Conservation (phyloP, 208 protist species). For the Leishmania braziliensis region DNA sequence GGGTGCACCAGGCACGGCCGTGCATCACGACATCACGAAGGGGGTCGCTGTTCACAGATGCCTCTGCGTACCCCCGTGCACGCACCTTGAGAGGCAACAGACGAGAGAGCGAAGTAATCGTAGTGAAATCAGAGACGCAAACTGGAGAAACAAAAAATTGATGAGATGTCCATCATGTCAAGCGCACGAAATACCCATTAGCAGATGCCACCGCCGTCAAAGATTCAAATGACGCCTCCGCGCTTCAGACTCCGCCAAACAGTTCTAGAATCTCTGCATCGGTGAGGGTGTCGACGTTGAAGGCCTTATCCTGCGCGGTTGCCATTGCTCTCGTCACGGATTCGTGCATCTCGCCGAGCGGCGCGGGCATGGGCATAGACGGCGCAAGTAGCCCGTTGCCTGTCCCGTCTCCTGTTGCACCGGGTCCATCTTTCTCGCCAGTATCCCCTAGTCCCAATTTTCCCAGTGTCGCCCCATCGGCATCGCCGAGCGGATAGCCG, state of each 20-base stretch:
- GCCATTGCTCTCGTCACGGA: background rate
- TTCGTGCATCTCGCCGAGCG: conserved; percentile 12
- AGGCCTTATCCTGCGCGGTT: background rate
- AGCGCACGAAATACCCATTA: background rate
- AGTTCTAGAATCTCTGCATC: conserved; percentile 78
- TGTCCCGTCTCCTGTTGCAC: background rate
- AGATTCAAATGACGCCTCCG: background rate
- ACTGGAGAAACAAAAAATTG: conserved; percentile 1
- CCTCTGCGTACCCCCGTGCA: background rate
- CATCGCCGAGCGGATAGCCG: background rate
- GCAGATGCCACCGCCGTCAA: background rate
- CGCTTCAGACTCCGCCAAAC: conserved; percentile 41
- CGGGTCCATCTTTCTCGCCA: too few relatives aligned
- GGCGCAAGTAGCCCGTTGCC: conserved; percentile 18
- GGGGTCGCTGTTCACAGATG: background rate
- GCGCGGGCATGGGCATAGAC: conserved; percentile 5
- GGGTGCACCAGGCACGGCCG: background rate
- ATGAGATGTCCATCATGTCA: background rate
- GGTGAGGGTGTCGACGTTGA: conserved; percentile 47
- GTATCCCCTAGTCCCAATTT: background rate
- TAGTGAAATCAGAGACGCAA: background rate
- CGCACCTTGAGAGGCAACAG: background rate
- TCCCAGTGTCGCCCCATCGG: background rate
- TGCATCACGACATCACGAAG: too few relatives aligned
- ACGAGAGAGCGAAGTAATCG: background rate